Evolutionary conservation across 2,329 filamentous ascomycete genomes (phyloP).

Genomic region (Xenosphaeropsis pyriputrescens): DNA sequence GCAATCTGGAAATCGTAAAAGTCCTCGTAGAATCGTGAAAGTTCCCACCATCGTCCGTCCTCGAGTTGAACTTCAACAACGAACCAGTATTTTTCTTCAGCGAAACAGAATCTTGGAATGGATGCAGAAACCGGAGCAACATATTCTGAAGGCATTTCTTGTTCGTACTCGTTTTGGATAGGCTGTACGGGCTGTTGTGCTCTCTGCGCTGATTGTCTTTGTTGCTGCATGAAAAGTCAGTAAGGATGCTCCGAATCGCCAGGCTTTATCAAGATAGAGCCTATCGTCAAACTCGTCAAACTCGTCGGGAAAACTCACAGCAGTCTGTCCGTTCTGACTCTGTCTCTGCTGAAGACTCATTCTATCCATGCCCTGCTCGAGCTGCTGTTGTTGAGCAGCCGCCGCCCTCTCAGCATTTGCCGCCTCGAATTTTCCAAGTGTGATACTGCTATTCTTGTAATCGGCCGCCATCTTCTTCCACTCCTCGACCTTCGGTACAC

Average conservation of each 20-base stretch:
- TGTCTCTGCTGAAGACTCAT: slow-evolving; percentile 55
- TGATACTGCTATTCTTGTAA: slow-evolving; percentile 98
- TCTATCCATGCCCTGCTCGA: slow-evolving; percentile 61
- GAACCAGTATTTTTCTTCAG: slow-evolving; percentile 98
- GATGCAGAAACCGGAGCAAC: slow-evolving; percentile 68
- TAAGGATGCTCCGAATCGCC: not conserved
- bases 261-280: too few species aligned
- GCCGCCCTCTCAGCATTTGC: slow-evolving; percentile 19
- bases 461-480: slow-evolving; percentile 99
- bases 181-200: slow-evolving; percentile 11
- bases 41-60: slow-evolving; percentile 82
- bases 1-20: slow-evolving; percentile 99
- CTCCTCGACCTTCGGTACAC: slow-evolving; percentile 89
- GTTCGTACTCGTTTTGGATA: not conserved
- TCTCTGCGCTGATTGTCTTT: slow-evolving; percentile 8
- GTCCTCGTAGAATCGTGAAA: slow-evolving; percentile 92
- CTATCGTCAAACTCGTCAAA: too few species aligned
- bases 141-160: slow-evolving; percentile 28
- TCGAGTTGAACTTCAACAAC: slow-evolving; percentile 86
- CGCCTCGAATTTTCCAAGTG: slow-evolving; percentile 75
- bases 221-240: not conserved
- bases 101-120: slow-evolving; percentile 88
- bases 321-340: slow-evolving; percentile 30
- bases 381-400: slow-evolving; percentile 27
- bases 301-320: slow-evolving; percentile 22